A percentile compares a stretch with the other conserved stretches of the same genome.
Evolutionary conservation across 2,329 filamentous ascomycete species (phyloP).

Genomic region (Pseudogymnoascus sp.): DNA sequence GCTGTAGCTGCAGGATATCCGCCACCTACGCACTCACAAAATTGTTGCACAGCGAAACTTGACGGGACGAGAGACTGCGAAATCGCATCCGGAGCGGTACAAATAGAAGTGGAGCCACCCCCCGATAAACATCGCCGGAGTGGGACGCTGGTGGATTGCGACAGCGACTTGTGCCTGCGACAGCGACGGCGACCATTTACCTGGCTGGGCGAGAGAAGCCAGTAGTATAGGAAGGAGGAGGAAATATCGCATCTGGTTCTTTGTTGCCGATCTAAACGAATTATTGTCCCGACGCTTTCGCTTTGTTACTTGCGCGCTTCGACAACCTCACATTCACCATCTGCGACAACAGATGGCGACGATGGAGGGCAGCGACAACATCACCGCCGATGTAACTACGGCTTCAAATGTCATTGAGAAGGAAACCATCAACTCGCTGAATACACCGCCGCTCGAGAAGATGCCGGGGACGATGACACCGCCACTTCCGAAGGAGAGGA

Average conservation of each 20-base stretch:
- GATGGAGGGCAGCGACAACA: not conserved
- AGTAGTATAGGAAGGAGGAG: not conserved
- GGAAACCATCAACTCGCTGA: not conserved
- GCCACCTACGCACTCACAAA: not conserved
- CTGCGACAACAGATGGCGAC: not conserved
- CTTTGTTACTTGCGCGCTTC: constrained; percentile 2
- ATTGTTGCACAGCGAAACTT: constrained; percentile 3
- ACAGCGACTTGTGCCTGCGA: too few relatives aligned
- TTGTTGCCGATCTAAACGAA: not conserved
- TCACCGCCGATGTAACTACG: not conserved
- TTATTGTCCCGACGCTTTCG: not conserved
- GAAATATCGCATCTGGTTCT: not conserved
- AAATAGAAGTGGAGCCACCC: constrained; percentile 2
- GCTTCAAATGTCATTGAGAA: not conserved
- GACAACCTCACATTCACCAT: not conserved
- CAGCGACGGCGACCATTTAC: not conserved
- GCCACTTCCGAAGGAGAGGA: constrained; percentile 4
- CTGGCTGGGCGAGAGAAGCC: not conserved
- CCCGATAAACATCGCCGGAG: constrained; percentile 6
- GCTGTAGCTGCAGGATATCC: not conserved
- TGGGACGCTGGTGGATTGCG: constrained; percentile 2
- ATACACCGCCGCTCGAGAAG: not conserved
- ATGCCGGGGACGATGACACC: not conserved
- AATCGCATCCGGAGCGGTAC: constrained; percentile 1
- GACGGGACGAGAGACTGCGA: not conserved